Evolutionary conservation across 305 asterid species (phyloP), one percentile per base, ranked within the genome.

Genomic region (Fraxinus platypoda): DNA sequence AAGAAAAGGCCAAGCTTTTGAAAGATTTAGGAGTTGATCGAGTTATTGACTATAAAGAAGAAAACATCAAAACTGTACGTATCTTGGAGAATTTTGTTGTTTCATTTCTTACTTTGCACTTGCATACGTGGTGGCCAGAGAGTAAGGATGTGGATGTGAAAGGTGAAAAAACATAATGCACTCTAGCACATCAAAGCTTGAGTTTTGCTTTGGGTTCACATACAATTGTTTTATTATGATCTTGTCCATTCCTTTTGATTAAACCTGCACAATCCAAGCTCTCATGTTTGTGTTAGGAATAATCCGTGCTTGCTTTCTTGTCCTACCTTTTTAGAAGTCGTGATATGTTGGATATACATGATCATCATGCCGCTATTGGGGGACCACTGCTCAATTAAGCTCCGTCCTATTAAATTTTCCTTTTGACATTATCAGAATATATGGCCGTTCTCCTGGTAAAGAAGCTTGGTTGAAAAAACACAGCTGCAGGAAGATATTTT

Each of bases 1-100:
- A 88, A 88, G 97, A 89, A 78, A 96, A 96, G 94, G 97, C 98
- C 75, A 84, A 82, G 88, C 94, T 94, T 81, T 91, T 96, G 85
- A 93, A 86, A 86, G 95, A 88, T 90, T 90, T 96, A 90, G 91
- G 94, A 85, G 98, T 93, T 83, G 98, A 96, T 88, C 93, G 98
- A 76, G 95, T 92, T 85, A 94, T 96, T 30, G 97, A 94, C 93
- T 94, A 96, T 86, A 94, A 87, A 88, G 77, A 80, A 30, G 99
- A 94, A 85, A 88, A 87, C 81, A 93, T 94, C 78, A 96, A 94
- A 87, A 83, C 92, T 33, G 99, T 96, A 91, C 2, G 90, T 85
- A 73, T 74, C 81, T 25, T 81, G 25, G 26, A 78, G 41, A 52
- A 52, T 0, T 17, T 75, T 57, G 11, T 35, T 31, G n/a, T 46